phyloP scores from a whole-genome alignment of 257 asterid species.

The Leptodermis oblonga region DNA sequence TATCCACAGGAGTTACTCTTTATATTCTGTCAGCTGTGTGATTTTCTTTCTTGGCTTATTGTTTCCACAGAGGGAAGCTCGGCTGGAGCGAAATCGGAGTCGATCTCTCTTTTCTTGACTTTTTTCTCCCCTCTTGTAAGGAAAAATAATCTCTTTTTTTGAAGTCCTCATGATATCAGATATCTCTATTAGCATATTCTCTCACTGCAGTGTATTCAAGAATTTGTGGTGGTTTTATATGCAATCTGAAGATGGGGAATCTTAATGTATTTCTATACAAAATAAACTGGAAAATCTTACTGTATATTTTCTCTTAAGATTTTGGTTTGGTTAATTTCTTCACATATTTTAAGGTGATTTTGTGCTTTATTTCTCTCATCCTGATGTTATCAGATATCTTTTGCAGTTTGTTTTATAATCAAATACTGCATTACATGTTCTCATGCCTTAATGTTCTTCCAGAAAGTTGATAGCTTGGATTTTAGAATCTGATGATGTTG shows the following conservation, averaged over 20 bases:
- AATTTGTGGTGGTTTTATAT: not conserved
- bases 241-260: not conserved
- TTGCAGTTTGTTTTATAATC: not conserved
- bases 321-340: too few species aligned
- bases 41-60: not conserved
- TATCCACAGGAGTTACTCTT: not conserved
- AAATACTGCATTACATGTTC: not conserved
- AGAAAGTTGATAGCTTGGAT: not conserved
- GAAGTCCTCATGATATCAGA: too few species aligned
- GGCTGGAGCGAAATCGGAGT: conserved; percentile 78
- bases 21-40: too few species aligned
- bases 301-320: not conserved
- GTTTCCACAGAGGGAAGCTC: conserved; percentile 80
- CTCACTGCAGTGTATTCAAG: conserved; percentile 1
- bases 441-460: not conserved
- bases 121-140: conserved; percentile 11
- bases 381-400: not conserved
- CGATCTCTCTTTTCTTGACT: conserved; percentile 75
- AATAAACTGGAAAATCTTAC: not conserved
- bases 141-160: conserved; percentile 3
- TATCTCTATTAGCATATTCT: too few species aligned
- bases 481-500: not conserved
- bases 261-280: too few species aligned
- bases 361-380: not conserved
- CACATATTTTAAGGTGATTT: too few species aligned